phyloP scores from a whole-genome alignment of 345 rosid genomes.

The Eutrema yunnanense region DNA sequence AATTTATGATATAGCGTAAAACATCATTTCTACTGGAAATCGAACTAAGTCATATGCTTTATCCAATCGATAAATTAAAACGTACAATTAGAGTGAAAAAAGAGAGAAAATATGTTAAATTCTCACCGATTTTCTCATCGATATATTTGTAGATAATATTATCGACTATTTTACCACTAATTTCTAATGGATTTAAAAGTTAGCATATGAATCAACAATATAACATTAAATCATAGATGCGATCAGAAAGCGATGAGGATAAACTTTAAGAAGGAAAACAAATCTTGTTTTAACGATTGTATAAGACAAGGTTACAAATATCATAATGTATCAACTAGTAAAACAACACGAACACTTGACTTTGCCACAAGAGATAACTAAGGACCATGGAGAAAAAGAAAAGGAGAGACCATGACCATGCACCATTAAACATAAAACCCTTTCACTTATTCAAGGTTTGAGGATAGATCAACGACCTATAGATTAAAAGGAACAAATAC shows the following conservation, averaged over 20 bases:
- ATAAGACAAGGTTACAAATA: neutral
- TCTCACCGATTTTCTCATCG: too few relatives aligned
- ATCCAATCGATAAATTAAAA: too few relatives aligned
- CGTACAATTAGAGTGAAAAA: too few relatives aligned
- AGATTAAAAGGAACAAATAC: neutral
- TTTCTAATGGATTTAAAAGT: too few relatives aligned
- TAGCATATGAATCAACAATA: too few relatives aligned
- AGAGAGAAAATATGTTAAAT: too few relatives aligned
- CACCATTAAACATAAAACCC: neutral
- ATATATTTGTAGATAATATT: too few relatives aligned
- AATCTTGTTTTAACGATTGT: neutral
- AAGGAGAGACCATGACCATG: neutral
- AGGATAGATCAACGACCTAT: slow-evolving; percentile 2
- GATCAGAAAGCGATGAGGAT: neutral
- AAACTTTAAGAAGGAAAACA: neutral
- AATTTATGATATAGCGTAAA: too few relatives aligned
- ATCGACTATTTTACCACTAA: too few relatives aligned
- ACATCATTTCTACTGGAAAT: too few relatives aligned
- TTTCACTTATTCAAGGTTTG: neutral
- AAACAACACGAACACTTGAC: neutral
- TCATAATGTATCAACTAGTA: neutral
- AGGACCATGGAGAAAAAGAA: neutral
- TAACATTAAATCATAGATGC: neutral
- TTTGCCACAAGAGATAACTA: neutral
- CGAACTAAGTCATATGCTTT: too few relatives aligned